Base-by-base conservation (phyloP, 108 stramenopile genomes). In the Pinguiococcus pyrenoidosus region DNA sequence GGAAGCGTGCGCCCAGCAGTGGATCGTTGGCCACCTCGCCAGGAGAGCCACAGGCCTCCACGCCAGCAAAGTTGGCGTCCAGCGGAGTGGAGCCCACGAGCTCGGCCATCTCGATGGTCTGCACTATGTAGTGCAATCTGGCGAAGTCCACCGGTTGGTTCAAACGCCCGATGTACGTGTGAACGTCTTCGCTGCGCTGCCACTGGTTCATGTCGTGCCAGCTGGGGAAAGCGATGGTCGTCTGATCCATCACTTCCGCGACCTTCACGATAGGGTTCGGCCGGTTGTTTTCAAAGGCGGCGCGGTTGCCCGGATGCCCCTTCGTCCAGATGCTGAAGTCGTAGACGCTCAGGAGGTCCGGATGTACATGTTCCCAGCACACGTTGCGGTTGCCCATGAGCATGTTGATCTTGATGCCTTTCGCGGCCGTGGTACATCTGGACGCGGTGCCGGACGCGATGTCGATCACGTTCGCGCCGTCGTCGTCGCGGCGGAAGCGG, bases 331-430 rank as follows among this genome's bases (percentile, higher is more conserved):
- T 24, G 38, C 32, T 23, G 49, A 72, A 29, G 46, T 69, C 68
- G 42, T 58, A 46, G 41, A 69, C 62, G 22, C 32, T 45, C 32
- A 63, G 46, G 8, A 62, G 44, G 46, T 70, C 49, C 8, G 64
- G 69, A 32, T 73, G 72, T 8, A 66, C 64, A 52, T 73, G 63
- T 32, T 73, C 60, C 62, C 63, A 73, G 32, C 72, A 73, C 43
- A 53, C 54, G 20, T 27, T 28, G 9, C 36, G 37, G 29, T 44
- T 30, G 20, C 58, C 68, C 67, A 52, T 64, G n/a, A n/a, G n/a
- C n/a, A n/a, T n/a, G 56, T 62, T 62, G 27, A 63, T 63, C 21
- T n/a, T n/a, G n/a, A 62, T 53, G 46, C 28, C 29, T 9, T 2
- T 20, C 41, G 46, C 60, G 9, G 29, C 12, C 2, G 16, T 14